Percentiles rank a stretch among this genome's conserved stretches.
phyloP scores from a whole-genome alignment of 2,329 filamentous ascomycete genomes.

The Aspergillus chevalieri region DNA sequence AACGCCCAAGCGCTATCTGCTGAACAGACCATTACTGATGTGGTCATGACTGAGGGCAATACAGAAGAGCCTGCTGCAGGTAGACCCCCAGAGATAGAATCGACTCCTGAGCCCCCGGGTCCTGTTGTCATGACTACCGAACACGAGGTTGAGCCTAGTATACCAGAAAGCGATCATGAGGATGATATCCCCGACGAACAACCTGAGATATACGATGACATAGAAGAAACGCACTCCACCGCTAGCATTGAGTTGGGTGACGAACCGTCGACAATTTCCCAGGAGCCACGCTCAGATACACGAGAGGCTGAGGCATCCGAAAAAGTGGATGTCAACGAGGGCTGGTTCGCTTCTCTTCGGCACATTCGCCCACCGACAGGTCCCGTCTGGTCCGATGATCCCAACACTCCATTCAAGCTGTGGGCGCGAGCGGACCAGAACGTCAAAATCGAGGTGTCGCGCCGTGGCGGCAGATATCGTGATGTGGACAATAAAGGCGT shows the following conservation, averaged over 20 bases:
- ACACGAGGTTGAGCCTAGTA: not conserved
- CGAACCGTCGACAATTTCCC: constrained; percentile 7
- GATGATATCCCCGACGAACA: constrained; percentile 34
- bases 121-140: not conserved
- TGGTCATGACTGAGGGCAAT: not conserved
- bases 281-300: constrained; percentile 1
- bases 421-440: constrained; percentile 32
- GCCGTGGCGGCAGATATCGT: constrained; percentile 21
- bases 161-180: not conserved
- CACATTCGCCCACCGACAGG: constrained; percentile 13
- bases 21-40: not conserved
- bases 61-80: not conserved
- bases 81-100: not conserved
- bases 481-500: constrained; percentile 29
- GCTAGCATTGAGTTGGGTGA: constrained; percentile 35
- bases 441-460: constrained; percentile 22
- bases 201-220: constrained; percentile 6
- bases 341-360: constrained; percentile 27
- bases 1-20: not conserved
- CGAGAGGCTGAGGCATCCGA: constrained; percentile 4
- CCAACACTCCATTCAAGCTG: constrained; percentile 34
- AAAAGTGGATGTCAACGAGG: constrained; percentile 14
- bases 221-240: constrained; percentile 23
- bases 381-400: constrained; percentile 26
- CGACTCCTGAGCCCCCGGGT: not conserved